Evolutionary conservation across 1,284 basidiomycete genomes (phyloP).

Genomic region (Malassezia psittaci): DNA sequence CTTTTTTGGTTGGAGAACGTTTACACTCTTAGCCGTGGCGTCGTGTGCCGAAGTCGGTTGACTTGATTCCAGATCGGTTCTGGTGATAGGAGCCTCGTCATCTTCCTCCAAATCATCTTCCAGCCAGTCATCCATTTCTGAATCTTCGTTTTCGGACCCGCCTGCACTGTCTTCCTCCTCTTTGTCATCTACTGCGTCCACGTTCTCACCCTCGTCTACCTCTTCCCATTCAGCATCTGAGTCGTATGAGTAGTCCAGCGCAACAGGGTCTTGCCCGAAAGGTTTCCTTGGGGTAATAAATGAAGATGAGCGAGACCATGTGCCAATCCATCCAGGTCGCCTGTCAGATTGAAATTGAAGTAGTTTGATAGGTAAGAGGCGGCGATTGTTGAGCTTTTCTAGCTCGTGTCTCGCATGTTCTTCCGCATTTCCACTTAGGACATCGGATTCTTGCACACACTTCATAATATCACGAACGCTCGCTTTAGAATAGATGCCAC

Average conservation of each 20-base stretch:
- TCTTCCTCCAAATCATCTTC: slow-evolving; percentile 43
- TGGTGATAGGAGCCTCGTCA: slow-evolving; percentile 9
- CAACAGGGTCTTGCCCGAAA: slow-evolving; percentile 40
- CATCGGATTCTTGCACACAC: slow-evolving; percentile 40
- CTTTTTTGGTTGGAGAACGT: slow-evolving; percentile 33
- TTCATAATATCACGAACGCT: slow-evolving; percentile 41
- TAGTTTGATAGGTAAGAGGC: slow-evolving; percentile 38
- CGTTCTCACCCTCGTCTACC: slow-evolving; percentile 36
- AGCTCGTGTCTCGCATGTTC: slow-evolving; percentile 32
- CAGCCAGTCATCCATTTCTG: slow-evolving; percentile 46
- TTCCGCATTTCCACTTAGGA: slow-evolving; percentile 36
- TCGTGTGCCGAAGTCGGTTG: neutral
- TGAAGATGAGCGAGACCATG: slow-evolving; percentile 40
- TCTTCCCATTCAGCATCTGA: slow-evolving; percentile 46
- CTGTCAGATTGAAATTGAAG: slow-evolving; percentile 39
- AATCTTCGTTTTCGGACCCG: slow-evolving; percentile 28
- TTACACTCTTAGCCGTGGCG: neutral
- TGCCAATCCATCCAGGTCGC: slow-evolving; percentile 42
- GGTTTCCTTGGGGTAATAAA: slow-evolving; percentile 37
- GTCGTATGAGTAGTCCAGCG: slow-evolving; percentile 44
- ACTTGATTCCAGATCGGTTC: neutral
- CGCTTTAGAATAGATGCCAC: slow-evolving; percentile 28
- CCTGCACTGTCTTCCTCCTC: slow-evolving; percentile 26
- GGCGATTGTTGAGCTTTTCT: slow-evolving; percentile 31
- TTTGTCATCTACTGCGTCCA: slow-evolving; percentile 31